Evolutionary conservation across 345 rosid species (phyloP).

Genomic region (Citrus sinensis): DVS_A1.0 CM039169.1:33840001-33840500

Average conservation of each 20-base stretch:
- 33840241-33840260: constrained; percentile 36
- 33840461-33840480: too few relatives aligned
- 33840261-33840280: constrained; percentile 46
- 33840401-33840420: background rate
- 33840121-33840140: constrained; percentile 8
- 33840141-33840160: constrained; percentile 14
- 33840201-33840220: constrained; percentile 42
- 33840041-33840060: constrained; percentile 41
- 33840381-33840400: constrained; percentile 39
- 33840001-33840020: constrained; percentile 9
- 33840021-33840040: constrained; percentile 9
- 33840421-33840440: background rate
- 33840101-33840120: constrained; percentile 3
- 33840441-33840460: background rate
- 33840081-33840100: constrained; percentile 18
- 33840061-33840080: constrained; percentile 23
- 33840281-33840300: constrained; percentile 40
- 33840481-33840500: background rate
- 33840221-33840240: constrained; percentile 38
- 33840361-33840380: constrained; percentile 45
- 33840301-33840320: constrained; percentile 34
- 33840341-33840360: constrained; percentile 22
- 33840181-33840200: constrained; percentile 40
- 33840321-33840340: constrained; percentile 36
- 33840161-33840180: constrained; percentile 28